A percentile compares a stretch with the other conserved stretches of the same genome.
Conservation (phyloP, 2,329 filamentous ascomycete species). For the Metarhizium anisopliae region DNA sequence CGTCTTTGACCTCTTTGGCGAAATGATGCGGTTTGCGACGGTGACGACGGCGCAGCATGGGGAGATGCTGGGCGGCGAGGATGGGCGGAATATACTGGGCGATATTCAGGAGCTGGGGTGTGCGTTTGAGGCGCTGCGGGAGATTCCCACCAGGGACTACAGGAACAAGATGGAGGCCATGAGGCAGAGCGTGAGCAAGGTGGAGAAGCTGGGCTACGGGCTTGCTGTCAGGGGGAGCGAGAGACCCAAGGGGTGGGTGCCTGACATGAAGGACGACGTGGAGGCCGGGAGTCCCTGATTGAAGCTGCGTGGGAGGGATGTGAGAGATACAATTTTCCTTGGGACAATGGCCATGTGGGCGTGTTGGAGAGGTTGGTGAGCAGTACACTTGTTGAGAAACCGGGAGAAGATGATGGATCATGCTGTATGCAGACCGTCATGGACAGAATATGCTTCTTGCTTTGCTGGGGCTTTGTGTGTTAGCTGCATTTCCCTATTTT, state of each 20-base stretch:
- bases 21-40: constrained; percentile 95
- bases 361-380: neutral
- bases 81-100: constrained; percentile 54
- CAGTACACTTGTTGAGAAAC: too few relatives aligned
- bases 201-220: constrained; percentile 83
- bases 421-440: too few relatives aligned
- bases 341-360: neutral
- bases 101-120: constrained; percentile 75
- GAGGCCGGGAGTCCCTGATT: constrained; percentile 7
- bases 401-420: too few relatives aligned
- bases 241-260: constrained; percentile 84
- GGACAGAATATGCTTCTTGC: too few relatives aligned
- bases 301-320: neutral
- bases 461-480: too few relatives aligned
- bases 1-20: constrained; percentile 87
- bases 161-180: constrained; percentile 79
- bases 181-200: constrained; percentile 83
- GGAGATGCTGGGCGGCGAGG: constrained; percentile 29
- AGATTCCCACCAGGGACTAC: constrained; percentile 46
- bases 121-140: constrained; percentile 65
- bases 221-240: constrained; percentile 81
- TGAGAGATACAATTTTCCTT: neutral
- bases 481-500: too few relatives aligned
- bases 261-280: constrained; percentile 50
- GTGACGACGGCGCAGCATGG: constrained; percentile 74